phyloP scores from a whole-genome alignment of 2,329 filamentous ascomycete species.

The Ceratocystis cubensis region DNA sequence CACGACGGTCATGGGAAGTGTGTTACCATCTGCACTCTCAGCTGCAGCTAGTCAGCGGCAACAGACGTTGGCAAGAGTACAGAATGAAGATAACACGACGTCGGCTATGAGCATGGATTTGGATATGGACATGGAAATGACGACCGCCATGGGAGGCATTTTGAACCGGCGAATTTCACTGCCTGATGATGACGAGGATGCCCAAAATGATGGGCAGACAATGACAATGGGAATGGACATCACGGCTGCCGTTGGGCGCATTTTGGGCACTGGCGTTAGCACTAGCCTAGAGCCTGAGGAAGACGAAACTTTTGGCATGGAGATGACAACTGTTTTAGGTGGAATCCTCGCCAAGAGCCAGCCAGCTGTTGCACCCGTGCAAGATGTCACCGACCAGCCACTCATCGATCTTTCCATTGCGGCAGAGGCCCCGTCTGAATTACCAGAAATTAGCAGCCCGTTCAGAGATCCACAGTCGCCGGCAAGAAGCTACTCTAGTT shows the following conservation, averaged over 20 bases:
- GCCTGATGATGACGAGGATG: slow-evolving; percentile 28
- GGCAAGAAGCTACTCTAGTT: slow-evolving; percentile 17
- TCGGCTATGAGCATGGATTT: slow-evolving; percentile 50
- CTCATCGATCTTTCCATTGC: slow-evolving; percentile 24
- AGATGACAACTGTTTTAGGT: slow-evolving; percentile 53
- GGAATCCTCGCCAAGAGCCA: slow-evolving; percentile 37
- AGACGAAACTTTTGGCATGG: slow-evolving; percentile 48
- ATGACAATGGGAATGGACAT: slow-evolving; percentile 46
- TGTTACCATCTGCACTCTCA: slow-evolving; percentile 30
- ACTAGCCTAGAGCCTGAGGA: slow-evolving; percentile 21
- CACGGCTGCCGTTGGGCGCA: slow-evolving; percentile 45
- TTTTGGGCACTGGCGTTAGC: slow-evolving; percentile 31
- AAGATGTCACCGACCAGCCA: slow-evolving; percentile 18
- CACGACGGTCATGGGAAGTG: slow-evolving; percentile 50
- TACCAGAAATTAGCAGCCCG: slow-evolving; percentile 15
- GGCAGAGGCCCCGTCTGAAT: neutral
- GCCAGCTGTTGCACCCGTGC: neutral
- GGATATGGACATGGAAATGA: slow-evolving; percentile 93
- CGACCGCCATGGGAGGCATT: slow-evolving; percentile 68
- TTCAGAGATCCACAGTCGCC: slow-evolving; percentile 13
- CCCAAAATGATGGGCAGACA: slow-evolving; percentile 26
- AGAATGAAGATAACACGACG: slow-evolving; percentile 24
- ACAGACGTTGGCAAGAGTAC: slow-evolving; percentile 23
- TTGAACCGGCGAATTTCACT: slow-evolving; percentile 37
- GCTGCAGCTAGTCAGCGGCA: slow-evolving; percentile 26